Conservation (phyloP, 2,329 filamentous ascomycete genomes). For the Stemphylium lycopersici region DNA sequence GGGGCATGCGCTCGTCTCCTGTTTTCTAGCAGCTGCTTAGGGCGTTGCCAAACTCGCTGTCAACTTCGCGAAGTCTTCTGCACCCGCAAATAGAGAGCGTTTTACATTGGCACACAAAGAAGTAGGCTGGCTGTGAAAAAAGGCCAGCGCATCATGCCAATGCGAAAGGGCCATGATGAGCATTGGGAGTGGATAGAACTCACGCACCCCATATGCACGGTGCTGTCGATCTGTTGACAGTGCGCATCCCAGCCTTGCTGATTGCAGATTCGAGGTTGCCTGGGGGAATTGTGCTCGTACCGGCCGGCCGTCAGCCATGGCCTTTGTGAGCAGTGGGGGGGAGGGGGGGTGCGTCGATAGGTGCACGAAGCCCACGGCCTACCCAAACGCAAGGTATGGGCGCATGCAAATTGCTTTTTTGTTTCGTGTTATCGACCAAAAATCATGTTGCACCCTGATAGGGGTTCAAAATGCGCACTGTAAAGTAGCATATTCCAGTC, state of each 20-base stretch:
- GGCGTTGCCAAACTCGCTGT: not conserved
- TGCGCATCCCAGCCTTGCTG: conserved; percentile 36
- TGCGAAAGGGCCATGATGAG: conserved; percentile 6
- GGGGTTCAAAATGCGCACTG: no score
- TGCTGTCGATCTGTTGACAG: conserved; percentile 33
- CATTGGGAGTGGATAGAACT: conserved; percentile 13
- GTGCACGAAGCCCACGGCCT: no score
- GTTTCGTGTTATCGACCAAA: no score
- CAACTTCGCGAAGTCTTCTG: not conserved
- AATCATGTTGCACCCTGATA: no score
- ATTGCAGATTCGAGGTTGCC: conserved; percentile 24
- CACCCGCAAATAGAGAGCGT: conserved; percentile 13
- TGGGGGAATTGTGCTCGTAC: not conserved
- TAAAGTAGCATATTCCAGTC: not conserved
- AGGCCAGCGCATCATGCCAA: conserved; percentile 21
- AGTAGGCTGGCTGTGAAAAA: conserved; percentile 25
- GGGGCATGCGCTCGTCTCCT: not conserved
- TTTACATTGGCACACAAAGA: conserved; percentile 27
- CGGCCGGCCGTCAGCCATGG: not conserved
- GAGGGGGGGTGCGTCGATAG: no score
- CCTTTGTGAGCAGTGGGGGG: not conserved
- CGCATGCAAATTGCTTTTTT: no score
- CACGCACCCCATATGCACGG: conserved; percentile 13
- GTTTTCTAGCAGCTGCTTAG: not conserved
- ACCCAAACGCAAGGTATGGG: no score